These are phyloP conservation scores for Sugiyamaella neomexicana DNA, from an alignment of 1,139 yeast genomes.

Conservation along the genomic window DNA sequence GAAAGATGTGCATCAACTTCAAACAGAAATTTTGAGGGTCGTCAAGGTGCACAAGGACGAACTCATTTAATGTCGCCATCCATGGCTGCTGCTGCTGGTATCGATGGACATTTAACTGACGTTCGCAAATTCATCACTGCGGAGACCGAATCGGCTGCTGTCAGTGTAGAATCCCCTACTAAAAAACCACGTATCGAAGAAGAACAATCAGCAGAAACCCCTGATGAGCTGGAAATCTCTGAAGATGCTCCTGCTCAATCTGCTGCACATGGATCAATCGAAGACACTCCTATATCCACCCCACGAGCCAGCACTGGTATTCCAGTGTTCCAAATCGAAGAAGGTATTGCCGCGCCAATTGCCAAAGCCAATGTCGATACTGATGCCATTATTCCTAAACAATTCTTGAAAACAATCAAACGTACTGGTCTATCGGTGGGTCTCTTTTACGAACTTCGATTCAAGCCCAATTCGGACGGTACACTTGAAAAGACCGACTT, in stretches of 20 bases:
- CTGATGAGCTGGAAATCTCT: constrained; percentile 23
- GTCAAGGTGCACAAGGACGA: constrained; percentile 97
- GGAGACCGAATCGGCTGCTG: constrained; percentile 60
- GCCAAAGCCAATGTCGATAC: constrained; percentile 95
- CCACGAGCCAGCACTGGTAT: constrained; percentile 51
- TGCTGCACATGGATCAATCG: constrained; percentile 34
- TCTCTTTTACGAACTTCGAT: constrained; percentile 86
- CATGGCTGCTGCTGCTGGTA: constrained; percentile 99
- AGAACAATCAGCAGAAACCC: constrained; percentile 13
- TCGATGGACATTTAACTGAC: constrained; percentile 86
- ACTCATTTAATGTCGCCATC: constrained; percentile 98
- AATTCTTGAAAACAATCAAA: constrained; percentile 93
- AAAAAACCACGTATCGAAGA: constrained; percentile 25
- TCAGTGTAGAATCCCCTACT: constrained; percentile 45
- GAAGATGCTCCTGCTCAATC: constrained; percentile 32
- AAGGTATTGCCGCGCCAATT: constrained; percentile 90
- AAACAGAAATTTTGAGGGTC: constrained; percentile 97
- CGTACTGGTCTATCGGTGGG: constrained; percentile 91
- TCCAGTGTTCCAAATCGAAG: constrained; percentile 71
- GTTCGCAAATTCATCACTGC: constrained; percentile 75
- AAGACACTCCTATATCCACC: constrained; percentile 34
- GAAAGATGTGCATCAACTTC: constrained; percentile 99
- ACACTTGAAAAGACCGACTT: constrained; percentile 83
- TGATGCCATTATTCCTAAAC: constrained; percentile 98
- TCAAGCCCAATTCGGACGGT: constrained; percentile 65